Conservation (phyloP, 495 filamentous ascomycete genomes). For the Aspergillus biplanus region DNA sequence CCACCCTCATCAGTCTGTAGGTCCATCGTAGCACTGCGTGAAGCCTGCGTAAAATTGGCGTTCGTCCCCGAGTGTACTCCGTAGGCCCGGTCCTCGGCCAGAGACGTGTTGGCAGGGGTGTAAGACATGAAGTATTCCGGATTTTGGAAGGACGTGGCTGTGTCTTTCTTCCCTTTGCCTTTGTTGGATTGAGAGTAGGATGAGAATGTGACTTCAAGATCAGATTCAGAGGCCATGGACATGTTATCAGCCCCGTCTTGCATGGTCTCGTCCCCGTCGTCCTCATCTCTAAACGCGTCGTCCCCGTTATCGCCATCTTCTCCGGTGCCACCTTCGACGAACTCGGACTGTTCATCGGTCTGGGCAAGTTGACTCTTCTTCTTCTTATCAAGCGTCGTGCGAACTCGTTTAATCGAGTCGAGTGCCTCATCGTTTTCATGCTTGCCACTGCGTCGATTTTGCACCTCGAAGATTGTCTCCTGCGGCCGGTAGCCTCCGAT, state of each 20-base stretch:
- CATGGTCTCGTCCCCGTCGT: slow-evolving; percentile 38
- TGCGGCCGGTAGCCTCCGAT: slow-evolving; percentile 85
- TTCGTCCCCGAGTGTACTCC: slow-evolving; percentile 82
- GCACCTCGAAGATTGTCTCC: slow-evolving; percentile 94
- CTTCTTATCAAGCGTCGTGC: slow-evolving; percentile 51
- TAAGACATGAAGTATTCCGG: slow-evolving; percentile 96
- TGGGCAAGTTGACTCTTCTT: slow-evolving; percentile 41
- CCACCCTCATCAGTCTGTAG: slow-evolving; percentile 81
- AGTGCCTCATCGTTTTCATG: slow-evolving; percentile 64
- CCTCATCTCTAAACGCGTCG: slow-evolving; percentile 31
- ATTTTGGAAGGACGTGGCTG: slow-evolving; percentile 67
- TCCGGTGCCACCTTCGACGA: slow-evolving; percentile 31
- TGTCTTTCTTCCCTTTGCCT: slow-evolving; percentile 38
- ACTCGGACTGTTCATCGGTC: slow-evolving; percentile 35
- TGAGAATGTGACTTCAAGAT: slow-evolving; percentile 83
- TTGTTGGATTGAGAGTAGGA: slow-evolving; percentile 48
- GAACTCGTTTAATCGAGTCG: slow-evolving; percentile 75
- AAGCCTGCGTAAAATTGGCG: slow-evolving; percentile 78
- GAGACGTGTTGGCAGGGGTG: slow-evolving; percentile 71
- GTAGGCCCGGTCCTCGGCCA: slow-evolving; percentile 87
- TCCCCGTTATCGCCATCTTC: slow-evolving; percentile 38
- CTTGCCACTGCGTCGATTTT: slow-evolving; percentile 65
- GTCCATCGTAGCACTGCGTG: slow-evolving; percentile 85
- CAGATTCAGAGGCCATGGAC: slow-evolving; percentile 69
- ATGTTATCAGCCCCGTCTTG: slow-evolving; percentile 54